Evolutionary conservation across 768 basidiomycete genomes (phyloP).

Genomic region (Boletus rubropictus): DNA sequence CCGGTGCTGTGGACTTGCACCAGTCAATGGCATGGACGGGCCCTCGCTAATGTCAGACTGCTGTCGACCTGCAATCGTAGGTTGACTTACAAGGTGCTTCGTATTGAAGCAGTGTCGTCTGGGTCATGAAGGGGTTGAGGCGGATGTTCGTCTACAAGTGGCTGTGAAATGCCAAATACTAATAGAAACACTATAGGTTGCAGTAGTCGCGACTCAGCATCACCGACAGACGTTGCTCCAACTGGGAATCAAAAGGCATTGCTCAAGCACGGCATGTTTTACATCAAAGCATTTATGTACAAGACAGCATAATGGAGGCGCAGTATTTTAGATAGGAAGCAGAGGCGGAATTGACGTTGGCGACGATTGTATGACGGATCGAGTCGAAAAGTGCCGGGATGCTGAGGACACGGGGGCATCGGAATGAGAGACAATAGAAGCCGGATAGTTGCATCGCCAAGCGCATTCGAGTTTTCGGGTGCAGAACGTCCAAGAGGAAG

Average conservation of each 20-base stretch:
- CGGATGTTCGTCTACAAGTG: conserved; percentile 16
- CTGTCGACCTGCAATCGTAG: neutral
- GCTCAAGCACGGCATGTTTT: conserved; percentile 14
- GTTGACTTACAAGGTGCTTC: conserved; percentile 76
- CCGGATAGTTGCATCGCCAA: conserved; percentile 22
- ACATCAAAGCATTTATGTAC: conserved; percentile 29
- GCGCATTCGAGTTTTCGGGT: conserved; percentile 23
- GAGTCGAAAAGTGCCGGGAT: conserved; percentile 18
- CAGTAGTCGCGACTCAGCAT: neutral
- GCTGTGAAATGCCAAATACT: conserved; percentile 11
- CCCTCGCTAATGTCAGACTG: conserved; percentile 45
- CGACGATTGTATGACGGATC: conserved; percentile 17
- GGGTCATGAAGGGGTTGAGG: conserved; percentile 44
- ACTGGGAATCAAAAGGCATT: conserved; percentile 5
- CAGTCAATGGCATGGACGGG: conserved; percentile 83
- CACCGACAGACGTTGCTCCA: neutral
- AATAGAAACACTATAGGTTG: no score
- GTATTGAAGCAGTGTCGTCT: conserved; percentile 71
- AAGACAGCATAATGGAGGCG: conserved; percentile 23
- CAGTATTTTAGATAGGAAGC: conserved; percentile 16
- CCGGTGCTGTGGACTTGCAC: conserved; percentile 76
- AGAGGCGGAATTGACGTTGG: conserved; percentile 17
- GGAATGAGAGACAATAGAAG: conserved; percentile 5
- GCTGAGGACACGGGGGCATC: conserved; percentile 12
- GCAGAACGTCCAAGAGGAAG: conserved; percentile 17